Conservation (phyloP, 805 yeast genomes). For the Starmerella geochares region DNA sequence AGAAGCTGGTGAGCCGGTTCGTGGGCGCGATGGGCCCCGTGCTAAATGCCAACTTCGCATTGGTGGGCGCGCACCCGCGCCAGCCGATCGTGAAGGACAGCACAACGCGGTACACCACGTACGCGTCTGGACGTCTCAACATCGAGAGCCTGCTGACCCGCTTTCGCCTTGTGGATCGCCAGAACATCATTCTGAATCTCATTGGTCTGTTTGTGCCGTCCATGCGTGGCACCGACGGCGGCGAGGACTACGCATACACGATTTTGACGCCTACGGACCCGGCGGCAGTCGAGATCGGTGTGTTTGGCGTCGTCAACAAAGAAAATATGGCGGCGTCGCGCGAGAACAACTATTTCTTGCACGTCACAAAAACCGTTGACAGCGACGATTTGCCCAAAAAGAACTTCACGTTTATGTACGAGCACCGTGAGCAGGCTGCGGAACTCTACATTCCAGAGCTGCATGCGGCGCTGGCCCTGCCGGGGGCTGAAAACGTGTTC, state of each 20-base stretch:
- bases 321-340: constrained; percentile 68
- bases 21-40: constrained; percentile 42
- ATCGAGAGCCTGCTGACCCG: constrained; percentile 52
- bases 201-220: constrained; percentile 54
- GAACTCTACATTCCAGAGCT: constrained; percentile 44
- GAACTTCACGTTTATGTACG: constrained; percentile 80
- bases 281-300: constrained; percentile 52
- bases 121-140: constrained; percentile 82
- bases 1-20: constrained; percentile 43
- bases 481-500: constrained; percentile 40
- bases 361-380: constrained; percentile 67
- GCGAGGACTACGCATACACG: constrained; percentile 49
- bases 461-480: constrained; percentile 36
- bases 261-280: constrained; percentile 45
- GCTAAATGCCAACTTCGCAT: constrained; percentile 60
- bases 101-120: constrained; percentile 51
- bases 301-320: constrained; percentile 78
- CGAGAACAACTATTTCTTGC: constrained; percentile 65
- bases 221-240: constrained; percentile 40
- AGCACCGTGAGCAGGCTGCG: constrained; percentile 70
- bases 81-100: constrained; percentile 49
- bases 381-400: constrained; percentile 62
- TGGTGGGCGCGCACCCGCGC: constrained; percentile 45
- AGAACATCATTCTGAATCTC: constrained; percentile 58
- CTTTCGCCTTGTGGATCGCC: constrained; percentile 65